phyloP scores from a whole-genome alignment of 169 alveolate species.

The Plasmodium chabaudi region DNA sequence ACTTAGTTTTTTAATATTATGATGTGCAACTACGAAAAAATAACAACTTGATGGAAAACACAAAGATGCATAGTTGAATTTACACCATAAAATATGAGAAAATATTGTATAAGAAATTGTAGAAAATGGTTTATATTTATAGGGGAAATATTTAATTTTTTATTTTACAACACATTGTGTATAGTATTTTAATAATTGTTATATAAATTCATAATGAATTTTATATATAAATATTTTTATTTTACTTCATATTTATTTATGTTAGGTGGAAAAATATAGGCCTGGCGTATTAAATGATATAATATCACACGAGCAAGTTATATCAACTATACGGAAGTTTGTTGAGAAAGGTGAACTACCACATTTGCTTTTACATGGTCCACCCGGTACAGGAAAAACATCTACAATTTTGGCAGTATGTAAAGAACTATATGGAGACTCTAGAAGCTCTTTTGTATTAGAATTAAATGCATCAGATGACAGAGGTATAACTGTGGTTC shows the following conservation, averaged over 20 bases:
- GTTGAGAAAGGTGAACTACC: slow-evolving; percentile 96
- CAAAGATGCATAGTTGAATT: no score
- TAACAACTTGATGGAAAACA: no score
- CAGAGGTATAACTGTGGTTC: slow-evolving; percentile 97
- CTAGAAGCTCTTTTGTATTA: slow-evolving; percentile 86
- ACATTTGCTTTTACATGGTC: slow-evolving; percentile 96
- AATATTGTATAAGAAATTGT: no score
- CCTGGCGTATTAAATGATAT: slow-evolving; percentile 94
- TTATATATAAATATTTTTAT: no score
- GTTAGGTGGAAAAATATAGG: slow-evolving; percentile 96
- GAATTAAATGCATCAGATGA: slow-evolving; percentile 99
- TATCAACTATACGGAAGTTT: slow-evolving; percentile 93
- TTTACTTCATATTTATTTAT: no score
- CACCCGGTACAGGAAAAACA: slow-evolving; percentile 98
- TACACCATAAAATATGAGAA: no score
- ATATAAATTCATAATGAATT: no score
- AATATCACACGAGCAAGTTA: slow-evolving; percentile 95
- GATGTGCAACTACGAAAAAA: no score
- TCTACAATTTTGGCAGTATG: slow-evolving; percentile 95
- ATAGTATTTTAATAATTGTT: no score
- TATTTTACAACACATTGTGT: no score
- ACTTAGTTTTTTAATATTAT: background rate
- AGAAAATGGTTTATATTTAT: no score
- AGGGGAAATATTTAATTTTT: no score
- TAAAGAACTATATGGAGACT: slow-evolving; percentile 92